Conservation (phyloP, 2,329 filamentous ascomycete genomes). For the Pestalotiopsis sp. region DNA sequence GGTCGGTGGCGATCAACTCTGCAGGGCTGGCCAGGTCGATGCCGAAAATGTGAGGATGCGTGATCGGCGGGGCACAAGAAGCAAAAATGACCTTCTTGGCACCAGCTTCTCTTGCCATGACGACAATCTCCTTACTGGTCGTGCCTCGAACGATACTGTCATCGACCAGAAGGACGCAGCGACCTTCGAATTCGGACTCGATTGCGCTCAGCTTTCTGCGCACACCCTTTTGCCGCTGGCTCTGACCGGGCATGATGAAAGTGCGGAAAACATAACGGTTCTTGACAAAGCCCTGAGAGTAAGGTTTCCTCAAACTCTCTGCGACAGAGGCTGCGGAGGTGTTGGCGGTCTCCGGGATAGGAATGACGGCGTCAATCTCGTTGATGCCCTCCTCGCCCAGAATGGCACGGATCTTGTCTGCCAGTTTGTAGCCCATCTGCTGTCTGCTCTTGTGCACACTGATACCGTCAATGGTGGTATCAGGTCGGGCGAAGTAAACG, state of each 20-base stretch:
- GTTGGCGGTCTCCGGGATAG: conserved; percentile 76
- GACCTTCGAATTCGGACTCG: conserved; percentile 78
- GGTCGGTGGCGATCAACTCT: conserved; percentile 29
- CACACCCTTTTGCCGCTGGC: conserved; percentile 80
- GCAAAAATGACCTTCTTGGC: conserved; percentile 83
- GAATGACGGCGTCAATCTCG: conserved; percentile 66
- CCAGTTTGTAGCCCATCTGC: conserved; percentile 76
- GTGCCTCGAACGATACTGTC: conserved; percentile 90
- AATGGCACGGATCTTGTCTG: conserved; percentile 65
- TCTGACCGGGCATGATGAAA: conserved; percentile 76
- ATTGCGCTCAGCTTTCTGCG: conserved; percentile 89
- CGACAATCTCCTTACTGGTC: conserved; percentile 75
- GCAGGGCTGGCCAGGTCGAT: conserved; percentile 7
- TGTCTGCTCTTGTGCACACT: conserved; percentile 69
- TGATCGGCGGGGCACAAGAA: conserved; percentile 81
- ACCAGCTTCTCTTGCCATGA: conserved; percentile 82
- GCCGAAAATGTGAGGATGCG: conserved; percentile 84
- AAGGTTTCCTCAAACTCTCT: conserved; percentile 70
- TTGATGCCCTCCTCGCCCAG: conserved; percentile 66
- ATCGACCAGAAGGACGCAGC: conserved; percentile 82
- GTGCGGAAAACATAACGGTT: conserved; percentile 55
- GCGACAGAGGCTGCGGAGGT: conserved; percentile 73
- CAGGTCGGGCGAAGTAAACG: conserved; percentile 78
- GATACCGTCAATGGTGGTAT: conserved; percentile 14
- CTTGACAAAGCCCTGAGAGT: conserved; percentile 58